Evolutionary conservation across 257 asterid genomes (phyloP).

Genomic region (Coffea eugenioides): DNA sequence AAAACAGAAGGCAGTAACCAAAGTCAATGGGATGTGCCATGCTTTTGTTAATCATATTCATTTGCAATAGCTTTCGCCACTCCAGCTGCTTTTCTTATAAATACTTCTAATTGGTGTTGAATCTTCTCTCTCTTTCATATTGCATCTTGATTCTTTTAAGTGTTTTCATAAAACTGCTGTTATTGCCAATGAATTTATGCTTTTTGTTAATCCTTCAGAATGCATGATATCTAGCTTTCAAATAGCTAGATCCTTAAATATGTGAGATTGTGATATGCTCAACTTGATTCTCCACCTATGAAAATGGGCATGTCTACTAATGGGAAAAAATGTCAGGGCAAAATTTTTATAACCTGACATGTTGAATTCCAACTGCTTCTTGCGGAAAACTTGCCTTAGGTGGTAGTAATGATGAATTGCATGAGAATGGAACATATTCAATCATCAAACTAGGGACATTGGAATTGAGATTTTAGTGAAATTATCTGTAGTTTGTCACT

Average conservation of each 20-base stretch:
- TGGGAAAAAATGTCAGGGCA: background rate
- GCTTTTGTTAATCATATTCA: too few relatives aligned
- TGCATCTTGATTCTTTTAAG: background rate
- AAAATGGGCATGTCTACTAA: background rate
- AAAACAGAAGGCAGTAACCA: background rate
- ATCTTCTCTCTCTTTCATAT: background rate
- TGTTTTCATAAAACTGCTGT: background rate
- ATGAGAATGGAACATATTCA: too few relatives aligned
- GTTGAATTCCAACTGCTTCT: background rate
- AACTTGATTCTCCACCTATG: background rate
- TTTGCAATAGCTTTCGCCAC: too few relatives aligned
- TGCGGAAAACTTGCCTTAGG: background rate
- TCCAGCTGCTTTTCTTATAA: too few relatives aligned
- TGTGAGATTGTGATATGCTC: background rate
- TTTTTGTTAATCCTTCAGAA: background rate
- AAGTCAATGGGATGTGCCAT: background rate
- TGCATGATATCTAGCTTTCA: background rate
- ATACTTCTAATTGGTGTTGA: background rate
- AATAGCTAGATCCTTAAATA: background rate
- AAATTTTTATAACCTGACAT: background rate
- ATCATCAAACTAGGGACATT: background rate
- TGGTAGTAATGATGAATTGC: background rate
- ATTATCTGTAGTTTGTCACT: background rate
- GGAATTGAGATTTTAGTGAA: too few relatives aligned
- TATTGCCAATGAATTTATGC: background rate